Percentiles rank a stretch among this genome's conserved stretches.
phyloP scores from a whole-genome alignment of 1,284 basidiomycete species.

The Sporisorium graminicola region DNA sequence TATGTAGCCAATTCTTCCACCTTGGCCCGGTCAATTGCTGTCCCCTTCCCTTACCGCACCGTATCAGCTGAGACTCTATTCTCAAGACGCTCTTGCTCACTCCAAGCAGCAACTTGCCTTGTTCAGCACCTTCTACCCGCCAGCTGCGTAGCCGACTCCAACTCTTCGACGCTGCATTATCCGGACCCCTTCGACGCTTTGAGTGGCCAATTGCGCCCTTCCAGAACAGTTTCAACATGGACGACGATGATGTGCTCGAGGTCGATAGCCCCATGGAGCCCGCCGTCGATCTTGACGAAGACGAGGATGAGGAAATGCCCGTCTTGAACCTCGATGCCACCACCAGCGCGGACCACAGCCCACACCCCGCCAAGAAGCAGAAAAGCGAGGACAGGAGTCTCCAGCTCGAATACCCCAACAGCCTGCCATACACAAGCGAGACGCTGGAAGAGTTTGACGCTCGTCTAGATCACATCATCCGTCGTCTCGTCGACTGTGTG shows the following conservation, averaged over 20 bases:
- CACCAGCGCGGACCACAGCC: conserved; percentile 5
- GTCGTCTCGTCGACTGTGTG: conserved; percentile 81
- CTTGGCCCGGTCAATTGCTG: background rate
- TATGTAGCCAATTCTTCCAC: background rate
- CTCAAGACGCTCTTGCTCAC: background rate
- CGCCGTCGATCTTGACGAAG: conserved; percentile 52
- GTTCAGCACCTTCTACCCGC: background rate
- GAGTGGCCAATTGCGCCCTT: background rate
- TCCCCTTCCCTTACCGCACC: background rate
- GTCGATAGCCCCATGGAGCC: conserved; percentile 59
- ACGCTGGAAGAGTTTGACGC: conserved; percentile 82
- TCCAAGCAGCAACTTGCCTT: no score
- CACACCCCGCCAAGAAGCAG: conserved; percentile 32
- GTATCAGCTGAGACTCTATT: background rate
- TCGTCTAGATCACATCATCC: conserved; percentile 81
- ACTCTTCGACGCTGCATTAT: background rate
- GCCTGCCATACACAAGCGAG: conserved; percentile 85
- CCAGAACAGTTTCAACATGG: conserved; percentile 24
- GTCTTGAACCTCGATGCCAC: conserved; percentile 40
- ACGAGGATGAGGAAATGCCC: conserved; percentile 52
- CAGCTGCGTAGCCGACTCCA: background rate
- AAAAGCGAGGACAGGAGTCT: conserved; percentile 42
- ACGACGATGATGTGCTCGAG: conserved; percentile 57
- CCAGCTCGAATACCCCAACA: conserved; percentile 64
- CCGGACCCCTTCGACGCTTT: background rate